Evolutionary conservation across 768 basidiomycete species (phyloP), one percentile per base, ranked within the genome.

Genomic region (Lactarius evosmus): DNA sequence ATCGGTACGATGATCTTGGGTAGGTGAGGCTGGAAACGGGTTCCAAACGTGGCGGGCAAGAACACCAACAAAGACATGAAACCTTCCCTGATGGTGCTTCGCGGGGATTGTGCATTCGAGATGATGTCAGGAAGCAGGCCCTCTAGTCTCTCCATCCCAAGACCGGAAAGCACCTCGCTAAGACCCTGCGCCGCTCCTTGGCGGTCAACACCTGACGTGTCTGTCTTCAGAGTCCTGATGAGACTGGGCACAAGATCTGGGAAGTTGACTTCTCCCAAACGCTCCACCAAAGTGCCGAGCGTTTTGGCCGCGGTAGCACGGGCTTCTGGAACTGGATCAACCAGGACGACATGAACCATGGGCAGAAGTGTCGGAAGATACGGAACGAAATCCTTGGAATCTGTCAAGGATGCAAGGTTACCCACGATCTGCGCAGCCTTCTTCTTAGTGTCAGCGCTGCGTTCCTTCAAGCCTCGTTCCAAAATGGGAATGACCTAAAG

Each of bases 181-280:
- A 98, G 82, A 70, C 97, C 97, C 75, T 98, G 97, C 3, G 96
- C 96, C 0, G 97, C 96, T 65, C 96, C 97, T 78, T 98, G 97
- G 56, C 96, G 84, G 74, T 99, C 97, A 29, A 98, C 95, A 16
- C 95, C 95, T 0, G 92, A 93, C 0, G 91, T 89, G 69, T 98
- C 95, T 11, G 93, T 88, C 75, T 94, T 94, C 67, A 98, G 83
- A 4, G 89, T 94, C 59, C 88, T 83, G 40, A 98, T 76, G 16
- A 99, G 80, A 11, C 87, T 86, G n/a, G 91, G 89, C 1, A 99
- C 94, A 29, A 99, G 83, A 70, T 96, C 91, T 1, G 97, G 97
- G 85, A 98, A 99, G 72, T 95, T 89, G 9, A 82, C 75, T 76
- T 98, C 97, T 58, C 97, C 97, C 17, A 99, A 78, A 32, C 97